Percentiles rank a stretch among this genome's conserved stretches.
phyloP scores from a whole-genome alignment of 306 rosid species.

The Adenanthera pavonina region DNA sequence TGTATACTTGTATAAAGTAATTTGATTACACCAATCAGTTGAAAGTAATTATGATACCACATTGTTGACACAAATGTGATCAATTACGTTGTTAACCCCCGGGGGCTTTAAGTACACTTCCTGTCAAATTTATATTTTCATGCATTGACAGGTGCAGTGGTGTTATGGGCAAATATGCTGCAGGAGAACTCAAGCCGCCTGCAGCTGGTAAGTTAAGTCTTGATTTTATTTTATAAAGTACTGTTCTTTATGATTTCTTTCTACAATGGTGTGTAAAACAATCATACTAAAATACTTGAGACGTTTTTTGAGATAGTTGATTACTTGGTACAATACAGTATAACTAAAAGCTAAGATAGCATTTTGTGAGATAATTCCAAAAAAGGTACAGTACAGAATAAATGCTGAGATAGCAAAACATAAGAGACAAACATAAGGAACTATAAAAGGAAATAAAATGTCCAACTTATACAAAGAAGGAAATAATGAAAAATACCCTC shows the following conservation, averaged over 20 bases:
- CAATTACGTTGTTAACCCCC: not conserved
- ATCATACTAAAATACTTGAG: not conserved
- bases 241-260: not conserved
- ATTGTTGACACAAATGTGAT: not conserved
- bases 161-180: constrained; percentile 98
- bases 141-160: constrained; percentile 91
- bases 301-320: not conserved
- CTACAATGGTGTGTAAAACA: not conserved
- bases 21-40: not conserved
- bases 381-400: not conserved
- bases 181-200: constrained; percentile 97
- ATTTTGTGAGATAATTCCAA: not conserved
- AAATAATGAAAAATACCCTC: not conserved
- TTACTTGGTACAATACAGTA: not conserved
- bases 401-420: not conserved
- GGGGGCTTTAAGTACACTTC: not conserved
- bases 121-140: constrained; percentile 14
- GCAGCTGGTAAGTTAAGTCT: constrained; percentile 60
- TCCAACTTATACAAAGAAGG: not conserved
- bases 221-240: constrained; percentile 12
- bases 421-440: not conserved
- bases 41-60: not conserved
- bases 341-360: not conserved
- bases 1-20: constrained; percentile 10
- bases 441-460: not conserved